Percentiles rank a stretch among this genome's conserved stretches.
These are phyloP conservation scores for Carex littledalei DNA, from an alignment of 176 grass and related monocot genomes.

Conservation along the genomic window DNA sequence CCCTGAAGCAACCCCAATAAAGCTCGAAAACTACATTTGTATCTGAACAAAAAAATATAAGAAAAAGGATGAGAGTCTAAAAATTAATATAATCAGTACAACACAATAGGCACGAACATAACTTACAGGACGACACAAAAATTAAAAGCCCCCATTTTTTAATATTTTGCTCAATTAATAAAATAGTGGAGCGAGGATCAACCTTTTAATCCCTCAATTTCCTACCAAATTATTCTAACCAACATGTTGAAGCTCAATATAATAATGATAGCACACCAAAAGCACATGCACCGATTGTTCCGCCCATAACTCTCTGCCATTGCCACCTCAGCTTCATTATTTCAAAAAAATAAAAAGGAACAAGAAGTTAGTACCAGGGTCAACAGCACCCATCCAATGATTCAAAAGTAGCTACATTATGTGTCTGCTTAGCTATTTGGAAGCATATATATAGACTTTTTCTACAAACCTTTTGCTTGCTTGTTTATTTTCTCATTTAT, in stretches of 20 bases:
- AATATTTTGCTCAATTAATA: background rate
- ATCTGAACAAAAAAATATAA: background rate
- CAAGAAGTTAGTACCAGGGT: background rate
- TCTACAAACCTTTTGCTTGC: background rate
- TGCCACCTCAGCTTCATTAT: slow-evolving; percentile 5
- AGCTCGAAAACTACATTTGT: background rate
- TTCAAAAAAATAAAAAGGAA: background rate
- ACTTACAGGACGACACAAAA: slow-evolving; percentile 19
- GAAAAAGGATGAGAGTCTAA: background rate
- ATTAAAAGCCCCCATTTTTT: background rate
- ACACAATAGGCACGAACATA: background rate
- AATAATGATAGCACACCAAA: background rate
- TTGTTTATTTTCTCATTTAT: background rate
- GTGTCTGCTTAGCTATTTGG: background rate
- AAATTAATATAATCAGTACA: slow-evolving; percentile 1
- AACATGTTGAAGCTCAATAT: background rate
- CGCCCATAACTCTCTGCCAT: slow-evolving; percentile 7
- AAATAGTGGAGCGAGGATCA: background rate
- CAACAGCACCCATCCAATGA: background rate
- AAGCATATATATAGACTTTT: background rate
- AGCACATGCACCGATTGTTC: slow-evolving; percentile 1
- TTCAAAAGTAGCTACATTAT: background rate
- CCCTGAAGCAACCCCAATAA: background rate
- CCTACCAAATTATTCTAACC: slow-evolving; percentile 17
- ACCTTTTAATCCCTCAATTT: slow-evolving; percentile 4